A percentile compares a stretch with the other conserved stretches of the same genome.
phyloP scores from a whole-genome alignment of 2,329 filamentous ascomycete genomes.

The Apiospora hydei region DNA sequence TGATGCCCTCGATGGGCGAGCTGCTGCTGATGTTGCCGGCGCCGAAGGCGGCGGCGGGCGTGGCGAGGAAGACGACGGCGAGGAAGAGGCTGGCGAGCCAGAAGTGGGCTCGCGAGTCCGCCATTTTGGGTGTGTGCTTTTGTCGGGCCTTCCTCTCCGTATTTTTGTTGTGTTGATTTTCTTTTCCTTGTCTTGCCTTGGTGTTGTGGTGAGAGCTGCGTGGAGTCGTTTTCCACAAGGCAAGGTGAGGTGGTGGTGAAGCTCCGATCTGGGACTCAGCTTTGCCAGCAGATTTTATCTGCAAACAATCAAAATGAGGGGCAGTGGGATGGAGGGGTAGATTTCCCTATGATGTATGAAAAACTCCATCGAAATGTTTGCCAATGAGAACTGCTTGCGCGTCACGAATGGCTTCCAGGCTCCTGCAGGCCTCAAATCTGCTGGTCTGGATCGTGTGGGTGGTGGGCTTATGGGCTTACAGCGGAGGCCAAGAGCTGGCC shows the following conservation, averaged over 20 bases:
- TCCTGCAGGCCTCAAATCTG: neutral
- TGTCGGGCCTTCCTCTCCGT: too few relatives aligned
- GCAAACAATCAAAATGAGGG: slow-evolving; percentile 10
- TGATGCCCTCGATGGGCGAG: slow-evolving; percentile 82
- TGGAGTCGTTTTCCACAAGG: slow-evolving; percentile 1
- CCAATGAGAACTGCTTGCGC: slow-evolving; percentile 6
- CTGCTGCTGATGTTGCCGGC: slow-evolving; percentile 88
- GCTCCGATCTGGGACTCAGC: neutral
- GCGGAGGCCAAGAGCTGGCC: neutral
- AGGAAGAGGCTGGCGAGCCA: slow-evolving; percentile 22
- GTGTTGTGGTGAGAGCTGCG: neutral
- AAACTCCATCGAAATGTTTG: neutral
- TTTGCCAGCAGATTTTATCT: slow-evolving; percentile 1
- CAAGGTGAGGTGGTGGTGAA: neutral
- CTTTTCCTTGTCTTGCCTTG: neutral
- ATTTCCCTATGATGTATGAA: neutral
- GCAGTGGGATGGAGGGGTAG: neutral
- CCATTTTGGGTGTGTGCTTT: neutral
- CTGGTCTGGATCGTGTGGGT: too few relatives aligned
- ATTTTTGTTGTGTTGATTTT: too few relatives aligned
- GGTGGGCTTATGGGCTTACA: slow-evolving; percentile 14
- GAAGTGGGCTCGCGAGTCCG: slow-evolving; percentile 20
- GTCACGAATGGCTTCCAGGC: neutral
- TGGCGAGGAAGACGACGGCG: slow-evolving; percentile 21
- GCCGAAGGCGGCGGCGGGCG: slow-evolving; percentile 73